Conservation (phyloP, 2,329 filamentous ascomycete species). For the Colletotrichum agaves region DNA sequence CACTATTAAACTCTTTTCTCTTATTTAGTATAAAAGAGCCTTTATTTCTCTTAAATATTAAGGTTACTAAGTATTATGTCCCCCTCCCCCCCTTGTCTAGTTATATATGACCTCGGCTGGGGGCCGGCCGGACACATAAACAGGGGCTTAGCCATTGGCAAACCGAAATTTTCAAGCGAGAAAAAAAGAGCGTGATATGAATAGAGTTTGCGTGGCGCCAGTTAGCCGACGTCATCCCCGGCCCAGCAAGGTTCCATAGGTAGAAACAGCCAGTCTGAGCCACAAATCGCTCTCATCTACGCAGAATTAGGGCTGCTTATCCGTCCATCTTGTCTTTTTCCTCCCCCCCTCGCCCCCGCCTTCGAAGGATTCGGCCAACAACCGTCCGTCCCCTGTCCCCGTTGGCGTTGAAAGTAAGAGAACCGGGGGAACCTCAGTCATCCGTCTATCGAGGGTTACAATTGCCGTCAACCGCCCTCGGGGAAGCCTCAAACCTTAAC, state of each 20-base stretch:
- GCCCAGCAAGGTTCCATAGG: constrained; percentile 9
- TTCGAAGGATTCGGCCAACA: not conserved
- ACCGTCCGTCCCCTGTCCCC: not conserved
- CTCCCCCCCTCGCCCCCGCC: not conserved
- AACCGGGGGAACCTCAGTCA: not conserved
- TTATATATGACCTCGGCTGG: not conserved
- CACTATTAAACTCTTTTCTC: too few species aligned
- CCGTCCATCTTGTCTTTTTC: not conserved
- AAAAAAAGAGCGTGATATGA: constrained; percentile 21
- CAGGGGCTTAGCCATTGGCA: constrained; percentile 9
- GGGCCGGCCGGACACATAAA: not conserved
- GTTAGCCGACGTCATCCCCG: constrained; percentile 30
- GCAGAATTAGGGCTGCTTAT: constrained; percentile 11
- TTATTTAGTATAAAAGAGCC: too few species aligned
- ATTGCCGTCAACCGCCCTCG: constrained; percentile 21
- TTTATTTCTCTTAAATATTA: too few species aligned
- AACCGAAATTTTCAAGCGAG: not conserved
- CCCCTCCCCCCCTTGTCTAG: not conserved
- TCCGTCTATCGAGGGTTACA: not conserved
- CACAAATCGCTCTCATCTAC: constrained; percentile 14
- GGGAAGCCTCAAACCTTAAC: constrained; percentile 16
- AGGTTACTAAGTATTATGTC: too few species aligned
- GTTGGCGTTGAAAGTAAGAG: not conserved
- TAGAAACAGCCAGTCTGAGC: constrained; percentile 30
- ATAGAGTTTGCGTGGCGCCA: constrained; percentile 34